Evolutionary conservation across 805 yeast genomes (phyloP), one percentile per base, ranked within the genome.

Genomic region (Candida ponderosae): DNA sequence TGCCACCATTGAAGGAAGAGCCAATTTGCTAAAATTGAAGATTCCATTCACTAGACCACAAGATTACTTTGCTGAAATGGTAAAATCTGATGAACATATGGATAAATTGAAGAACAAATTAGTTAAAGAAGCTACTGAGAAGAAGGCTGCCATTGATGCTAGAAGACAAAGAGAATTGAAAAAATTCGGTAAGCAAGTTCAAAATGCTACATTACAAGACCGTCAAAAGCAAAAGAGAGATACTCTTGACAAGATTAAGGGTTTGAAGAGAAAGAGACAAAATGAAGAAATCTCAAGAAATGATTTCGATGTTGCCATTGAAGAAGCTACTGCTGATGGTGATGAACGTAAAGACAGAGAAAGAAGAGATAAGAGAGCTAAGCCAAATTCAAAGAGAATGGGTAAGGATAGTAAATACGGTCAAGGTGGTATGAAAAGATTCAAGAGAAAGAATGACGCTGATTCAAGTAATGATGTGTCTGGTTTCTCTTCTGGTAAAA

Each of bases 51-150:
- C 94, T 21, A 77, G 98, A 60, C 99, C 99, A 28, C 66, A 76
- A 53, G 98, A 93, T 59, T 93, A 86, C 61, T 93, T 93, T 65
- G 99, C 98, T 16, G 98, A 93, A 64, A 93, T 93, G 98, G 85
- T 88, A 42, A 93, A 93, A 67, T 81, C 89, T 38, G 98, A 93
- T 61, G 96, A 87, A 60, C 99, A 93, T 62, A 93, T 93, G 98
- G 96, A 87, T 55, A 85, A 78, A 63, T 73, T 93, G 56, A 88
- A 86, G 70, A 65, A 69, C 53, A 87, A 85, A 62, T 71, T 90
- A 50, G 70, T 88, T 32, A 72, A 76, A 45, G 96, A 87, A 58
- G 82, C 81, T 23, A 70, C 81, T 39, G 83, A 81, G 59, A 86
- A 86, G 76, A 84, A 82, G 62, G 96, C 95, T 1, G 72, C 88